Evolutionary conservation across 768 basidiomycete species (phyloP), one percentile per base, ranked within the genome.

Genomic region (Wakefieldia striispora): DNA sequence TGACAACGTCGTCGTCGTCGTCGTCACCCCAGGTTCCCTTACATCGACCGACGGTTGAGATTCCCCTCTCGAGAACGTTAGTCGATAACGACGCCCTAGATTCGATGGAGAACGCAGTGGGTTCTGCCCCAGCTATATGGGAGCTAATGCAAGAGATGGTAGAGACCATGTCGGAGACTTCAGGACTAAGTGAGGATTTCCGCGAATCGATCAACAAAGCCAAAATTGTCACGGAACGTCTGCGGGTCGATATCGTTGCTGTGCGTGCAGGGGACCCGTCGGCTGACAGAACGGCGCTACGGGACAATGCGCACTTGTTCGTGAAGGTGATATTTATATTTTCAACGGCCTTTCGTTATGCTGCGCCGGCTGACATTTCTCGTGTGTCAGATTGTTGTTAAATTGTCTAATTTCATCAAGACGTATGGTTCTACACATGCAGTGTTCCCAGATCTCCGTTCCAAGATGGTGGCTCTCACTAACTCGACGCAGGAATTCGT

Each of bases 401-500:
- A 84, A 56, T 67, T 95, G 39, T 87, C 89, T 12, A 87, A 80
- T 58, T 71, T 82, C 3, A 77, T 93, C 58, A 92, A 88, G 70
- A 70, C 75, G 12, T 73, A 82, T 54, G 81, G 82, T 43, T 73
- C 74, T 20, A 70, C 72, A 16, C 74, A 79, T 51, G 74, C 79
- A n/a, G 79, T 84, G 42, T 78, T 82, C 14, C 69, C 81, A 4
- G 67, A 75, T 29, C 73, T 95, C 37, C 81, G 88, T 51, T 78
- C 73, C 46, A 82, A 84, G 60, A 83, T 92, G 73, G 80, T 85
- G 35, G 79, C 80, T 54, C 76, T 97, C 49, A 89, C 86, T 19
- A 87, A 89, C 58, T 80, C 85, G 12, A 91, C 92, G 11, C 85
- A 95, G 67, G 91, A 91, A 65, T 88, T 93, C 59, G 84, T 89